Evolutionary conservation across 139 green algal genomes (phyloP), one percentile per base, ranked within the genome.

Genomic region (Chlamydomonas applanata): DNA sequence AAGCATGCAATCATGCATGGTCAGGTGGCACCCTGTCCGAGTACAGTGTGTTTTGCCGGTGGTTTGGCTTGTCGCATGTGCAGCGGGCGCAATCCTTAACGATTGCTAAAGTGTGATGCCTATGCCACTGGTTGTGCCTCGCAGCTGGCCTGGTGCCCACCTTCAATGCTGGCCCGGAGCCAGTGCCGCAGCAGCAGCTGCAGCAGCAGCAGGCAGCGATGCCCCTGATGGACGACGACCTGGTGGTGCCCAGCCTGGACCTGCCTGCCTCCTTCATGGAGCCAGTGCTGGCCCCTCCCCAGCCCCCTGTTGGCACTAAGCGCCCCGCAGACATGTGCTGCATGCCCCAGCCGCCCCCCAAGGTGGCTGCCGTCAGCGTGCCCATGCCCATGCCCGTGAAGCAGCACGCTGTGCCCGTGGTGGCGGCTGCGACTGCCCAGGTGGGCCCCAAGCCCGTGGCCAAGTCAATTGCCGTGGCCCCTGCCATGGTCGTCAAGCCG

Each of bases 101-200:
- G n/a, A n/a, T n/a, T n/a, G n/a, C n/a, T n/a, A n/a, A n/a, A n/a
- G n/a, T n/a, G n/a, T n/a, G n/a, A n/a, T n/a, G n/a, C n/a, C n/a
- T n/a, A n/a, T n/a, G n/a, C n/a, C 53, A 25, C 34, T 71, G 45
- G 66, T 4, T 49, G 11, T 45, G 14, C 9, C 22, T 35, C 1
- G n/a, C 67, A 68, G 82, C 65, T 24, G 71, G 71, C 62, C 69
- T 85, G 44, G 78, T 80, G n/a, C 75, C 74, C 1, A 72, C 54
- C 24, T 67, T 74, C 64, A 57, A 74, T 4, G 74, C 46, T 45
- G 72, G 11, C n/a, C 4, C 17, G 3, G n/a, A 66, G 40, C 40
- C 40, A 7, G 11, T 49, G 40, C n/a, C n/a, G n/a, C 16, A 24
- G 54, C 54, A 62, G 54, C 54, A 62, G 29, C 54, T 29, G 22